Conservation (phyloP, 352 stramenopile genomes). For the Phytophthora pseudosyringae region DNA sequence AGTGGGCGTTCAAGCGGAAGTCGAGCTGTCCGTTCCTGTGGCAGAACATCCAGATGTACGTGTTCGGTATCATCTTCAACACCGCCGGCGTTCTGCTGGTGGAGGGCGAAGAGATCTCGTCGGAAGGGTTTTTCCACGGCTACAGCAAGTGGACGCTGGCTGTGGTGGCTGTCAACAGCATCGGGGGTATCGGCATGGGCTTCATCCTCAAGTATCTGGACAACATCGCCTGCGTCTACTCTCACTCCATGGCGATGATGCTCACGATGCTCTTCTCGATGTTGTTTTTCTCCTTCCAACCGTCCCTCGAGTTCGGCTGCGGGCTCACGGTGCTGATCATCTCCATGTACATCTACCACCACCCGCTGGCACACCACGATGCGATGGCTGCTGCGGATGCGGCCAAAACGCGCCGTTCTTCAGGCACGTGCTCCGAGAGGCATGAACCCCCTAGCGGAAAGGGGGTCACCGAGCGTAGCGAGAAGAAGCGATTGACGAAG, state of each 20-base stretch:
- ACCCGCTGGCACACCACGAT: conserved; percentile 39
- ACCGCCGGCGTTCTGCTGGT: conserved; percentile 58
- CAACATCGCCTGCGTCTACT: conserved; percentile 90
- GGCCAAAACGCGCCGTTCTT: conserved; percentile 23
- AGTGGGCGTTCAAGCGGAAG: conserved; percentile 88
- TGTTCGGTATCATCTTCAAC: conserved; percentile 88
- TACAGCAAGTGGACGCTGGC: conserved; percentile 85
- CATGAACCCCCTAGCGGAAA: conserved; percentile 1
- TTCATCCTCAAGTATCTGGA: conserved; percentile 90
- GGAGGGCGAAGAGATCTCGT: conserved; percentile 48
- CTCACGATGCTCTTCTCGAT: conserved; percentile 90
- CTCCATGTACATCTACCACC: conserved; percentile 91
- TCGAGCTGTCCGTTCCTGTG: conserved; percentile 74
- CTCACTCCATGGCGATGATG: conserved; percentile 89
- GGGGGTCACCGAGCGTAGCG: conserved; percentile 16
- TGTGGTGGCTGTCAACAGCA: conserved; percentile 78
- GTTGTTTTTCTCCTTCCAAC: conserved; percentile 85
- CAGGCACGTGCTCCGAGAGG: conserved; percentile 17
- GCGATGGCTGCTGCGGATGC: conserved; percentile 3
- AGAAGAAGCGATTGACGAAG: conserved; percentile 30
- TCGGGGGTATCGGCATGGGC: conserved; percentile 78
- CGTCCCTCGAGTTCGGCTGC: conserved; percentile 85
- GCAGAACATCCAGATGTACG: conserved; percentile 87
- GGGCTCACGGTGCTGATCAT: conserved; percentile 81
- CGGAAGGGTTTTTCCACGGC: conserved; percentile 74